Base-by-base conservation (phyloP, 257 asterid species). In the Lavandula angustifolia region DNA sequence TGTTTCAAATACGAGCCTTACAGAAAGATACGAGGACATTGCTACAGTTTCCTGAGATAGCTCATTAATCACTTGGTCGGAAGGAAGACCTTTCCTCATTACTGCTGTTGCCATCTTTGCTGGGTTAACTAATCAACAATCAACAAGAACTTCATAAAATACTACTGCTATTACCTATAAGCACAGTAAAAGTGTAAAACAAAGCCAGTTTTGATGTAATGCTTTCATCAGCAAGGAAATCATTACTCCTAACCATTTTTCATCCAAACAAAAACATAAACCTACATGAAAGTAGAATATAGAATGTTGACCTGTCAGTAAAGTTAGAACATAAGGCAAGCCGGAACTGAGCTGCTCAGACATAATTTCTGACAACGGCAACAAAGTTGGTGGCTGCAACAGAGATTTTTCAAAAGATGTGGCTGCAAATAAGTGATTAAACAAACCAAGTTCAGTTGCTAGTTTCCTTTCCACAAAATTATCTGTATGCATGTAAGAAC, bases 21-120 rank as follows among this genome's bases (percentile, higher is more conserved):
- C 98, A 73, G 87, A 79, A 54, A 87, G 75, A 68, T 80, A 83
- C 42, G 94, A 76, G 32, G 89, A 74, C 68, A 88, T 62, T 40
- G 90, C 79, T 27, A 17, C 22, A 58, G 82, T 74, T 43, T 72
- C 74, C 64, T 76, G 73, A 70, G 85, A 76, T 47, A 83, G 63
- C 72, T 84, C 83, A 50, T 71, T 78, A 54, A 83, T 59, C 59
- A 78, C 62, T 64, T 80, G 79, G 17, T 80, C 79, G 66, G 78
- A 54, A 54, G 90, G 72, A 56, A 81, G 80, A 53, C 82, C 46
- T 44, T 80, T 84, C 62, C 70, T 80, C 49, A 80, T 54, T 12
- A 74, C 74, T 65, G 79, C 68, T 62, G 62, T 37, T 57, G 80
- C 78, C 73, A 79, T 76, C 78, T 80, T 85, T 46, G 70, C 63